Evolutionary conservation across 148 eudicot species (phyloP), one percentile per base, ranked within the genome.

Genomic region (Spergularia bocconei): DNA sequence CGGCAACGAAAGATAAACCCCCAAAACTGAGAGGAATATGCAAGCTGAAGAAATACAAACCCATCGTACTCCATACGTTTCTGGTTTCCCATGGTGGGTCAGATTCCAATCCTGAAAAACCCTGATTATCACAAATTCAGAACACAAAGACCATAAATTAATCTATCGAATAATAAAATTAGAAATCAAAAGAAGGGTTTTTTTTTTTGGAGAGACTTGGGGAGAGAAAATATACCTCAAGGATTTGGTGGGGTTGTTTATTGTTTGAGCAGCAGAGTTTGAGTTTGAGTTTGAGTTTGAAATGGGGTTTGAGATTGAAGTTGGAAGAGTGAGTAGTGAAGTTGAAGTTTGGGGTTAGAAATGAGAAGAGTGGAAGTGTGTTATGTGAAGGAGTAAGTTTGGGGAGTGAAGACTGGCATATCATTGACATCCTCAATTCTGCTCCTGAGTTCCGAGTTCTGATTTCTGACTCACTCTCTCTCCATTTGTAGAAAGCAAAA

Each of bases 21-120:
- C 97, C 98, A 75, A 88, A 94, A 84, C 98, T 91, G 65, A 94
- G 54, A 69, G 97, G 98, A 50, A 91, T 75, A 74, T 94, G 98
- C 75, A 94, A 78, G 83, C 91, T 90, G 83, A 94, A 90, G 59
- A 94, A 69, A 74, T 94, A 91, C 64, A 91, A 82, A 39, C 82
- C 91, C 84, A 90, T 77, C 19, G 87, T 86, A 77, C 88, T 87
- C 97, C 95, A 91, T 5, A 88, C 71, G 79, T 78, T 78, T 65
- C 89, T 91, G 74, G 56, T 78, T 74, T 88, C 88, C 88, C 95
- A 86, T 33, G 87, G 90, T 39, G 75, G 82, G 29, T 91, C 89
- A 23, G 85, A 60, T 82, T 85, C 84, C 84, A 91, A 78, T 8
- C 71, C 71, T 0, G 91, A 91, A 79, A 94, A 94, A 52, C 78